phyloP scores from a whole-genome alignment of 768 basidiomycete species.

The Tulasnella sp. region DNA sequence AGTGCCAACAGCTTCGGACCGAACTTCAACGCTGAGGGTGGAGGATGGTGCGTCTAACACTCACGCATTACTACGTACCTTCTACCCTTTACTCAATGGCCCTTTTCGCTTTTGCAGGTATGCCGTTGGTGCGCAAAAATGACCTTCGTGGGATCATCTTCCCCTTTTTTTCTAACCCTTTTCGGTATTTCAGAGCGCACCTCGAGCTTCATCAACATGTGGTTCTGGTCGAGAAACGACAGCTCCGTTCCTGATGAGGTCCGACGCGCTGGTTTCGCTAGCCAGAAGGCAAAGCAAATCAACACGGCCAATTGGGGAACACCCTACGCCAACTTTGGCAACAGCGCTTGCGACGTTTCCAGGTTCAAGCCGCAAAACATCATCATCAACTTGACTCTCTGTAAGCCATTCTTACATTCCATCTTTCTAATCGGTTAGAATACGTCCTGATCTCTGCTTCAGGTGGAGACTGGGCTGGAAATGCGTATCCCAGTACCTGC shows the following conservation, averaged over 20 bases:
- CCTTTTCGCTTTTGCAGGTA: too few relatives aligned
- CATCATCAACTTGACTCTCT: slow-evolving; percentile 21
- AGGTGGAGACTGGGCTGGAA: slow-evolving; percentile 20
- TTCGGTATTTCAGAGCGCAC: slow-evolving; percentile 17
- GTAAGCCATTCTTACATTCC: background rate
- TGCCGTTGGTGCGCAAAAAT: too few relatives aligned
- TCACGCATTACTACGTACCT: background rate
- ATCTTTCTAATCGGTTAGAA: background rate
- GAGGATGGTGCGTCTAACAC: slow-evolving; percentile 18
- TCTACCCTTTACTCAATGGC: too few relatives aligned
- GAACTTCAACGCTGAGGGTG: slow-evolving; percentile 15
- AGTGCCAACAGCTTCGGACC: slow-evolving; percentile 14
- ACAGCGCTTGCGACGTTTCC: slow-evolving; percentile 15
- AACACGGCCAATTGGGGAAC: slow-evolving; percentile 15
- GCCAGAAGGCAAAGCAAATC: background rate
- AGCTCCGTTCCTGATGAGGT: slow-evolving; percentile 7
- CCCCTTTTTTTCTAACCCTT: too few relatives aligned
- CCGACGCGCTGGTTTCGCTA: background rate
- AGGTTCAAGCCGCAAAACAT: slow-evolving; percentile 20
- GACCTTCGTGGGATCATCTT: too few relatives aligned
- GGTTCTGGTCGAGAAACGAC: slow-evolving; percentile 17
- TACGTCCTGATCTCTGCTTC: background rate
- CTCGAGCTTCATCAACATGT: slow-evolving; percentile 12
- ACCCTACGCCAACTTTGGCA: slow-evolving; percentile 16
- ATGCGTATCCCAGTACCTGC: slow-evolving; percentile 15